Conservation (phyloP, 805 yeast species). For the Wickerhamiella spandovensis region DNA sequence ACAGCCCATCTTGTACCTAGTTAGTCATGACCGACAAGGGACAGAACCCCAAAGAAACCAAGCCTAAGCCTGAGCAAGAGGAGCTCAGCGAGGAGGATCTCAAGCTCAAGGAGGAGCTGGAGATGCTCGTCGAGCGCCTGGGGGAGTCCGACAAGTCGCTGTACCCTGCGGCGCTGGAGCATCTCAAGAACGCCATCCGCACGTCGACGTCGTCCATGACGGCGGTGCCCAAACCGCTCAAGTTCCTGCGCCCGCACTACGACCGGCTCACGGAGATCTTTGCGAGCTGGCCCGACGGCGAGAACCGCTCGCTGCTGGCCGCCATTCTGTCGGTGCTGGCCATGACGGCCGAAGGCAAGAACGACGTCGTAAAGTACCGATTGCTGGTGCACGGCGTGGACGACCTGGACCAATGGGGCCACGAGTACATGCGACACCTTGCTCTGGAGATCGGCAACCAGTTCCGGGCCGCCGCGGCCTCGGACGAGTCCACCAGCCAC, state of each 20-base stretch:
- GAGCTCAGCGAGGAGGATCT: slow-evolving; percentile 90
- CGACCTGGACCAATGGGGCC: slow-evolving; percentile 82
- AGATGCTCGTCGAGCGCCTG: slow-evolving; percentile 70
- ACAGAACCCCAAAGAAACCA: neutral
- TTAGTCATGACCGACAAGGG: slow-evolving; percentile 1
- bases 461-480: slow-evolving; percentile 37
- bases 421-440: slow-evolving; percentile 90
- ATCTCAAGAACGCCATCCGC: slow-evolving; percentile 64
- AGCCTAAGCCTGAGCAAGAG: slow-evolving; percentile 37
- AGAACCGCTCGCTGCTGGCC: slow-evolving; percentile 45
- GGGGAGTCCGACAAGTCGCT: slow-evolving; percentile 30
- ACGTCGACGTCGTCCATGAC: slow-evolving; percentile 98
- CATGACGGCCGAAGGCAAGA: slow-evolving; percentile 76
- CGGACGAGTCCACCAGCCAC: slow-evolving; percentile 21
- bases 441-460: slow-evolving; percentile 91
- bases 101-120: slow-evolving; percentile 74
- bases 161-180: slow-evolving; percentile 48
- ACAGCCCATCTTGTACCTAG: neutral
- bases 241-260: slow-evolving; percentile 82
- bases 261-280: slow-evolving; percentile 52
- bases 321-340: slow-evolving; percentile 88
- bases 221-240: slow-evolving; percentile 97
- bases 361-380: slow-evolving; percentile 71
- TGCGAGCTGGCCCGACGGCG: slow-evolving; percentile 46
- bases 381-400: slow-evolving; percentile 34